Evolutionary conservation across 1,139 yeast genomes (phyloP).

Genomic region (Kluyveromyces sp.): DNA sequence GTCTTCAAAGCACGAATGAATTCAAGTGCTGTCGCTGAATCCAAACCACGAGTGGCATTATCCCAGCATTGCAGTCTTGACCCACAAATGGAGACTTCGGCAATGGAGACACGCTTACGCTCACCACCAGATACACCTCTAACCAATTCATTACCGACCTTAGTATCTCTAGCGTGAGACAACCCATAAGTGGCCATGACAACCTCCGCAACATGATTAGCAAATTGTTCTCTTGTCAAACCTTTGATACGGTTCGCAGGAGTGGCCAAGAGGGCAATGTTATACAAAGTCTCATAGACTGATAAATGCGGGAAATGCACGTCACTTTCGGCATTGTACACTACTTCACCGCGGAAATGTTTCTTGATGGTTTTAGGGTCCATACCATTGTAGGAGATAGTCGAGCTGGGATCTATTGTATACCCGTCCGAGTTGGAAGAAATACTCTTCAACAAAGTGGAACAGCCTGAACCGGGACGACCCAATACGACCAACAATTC

Average conservation of each 20-base stretch:
- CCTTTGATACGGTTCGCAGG: slow-evolving; percentile 61
- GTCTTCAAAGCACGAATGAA: slow-evolving; percentile 63
- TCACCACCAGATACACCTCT: slow-evolving; percentile 85
- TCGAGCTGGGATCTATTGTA: slow-evolving; percentile 45
- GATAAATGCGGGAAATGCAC: slow-evolving; percentile 66
- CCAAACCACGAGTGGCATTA: slow-evolving; percentile 70
- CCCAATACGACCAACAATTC: slow-evolving; percentile 72
- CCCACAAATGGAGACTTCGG: slow-evolving; percentile 57
- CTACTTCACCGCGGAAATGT: slow-evolving; percentile 52
- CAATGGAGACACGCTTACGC: slow-evolving; percentile 72
- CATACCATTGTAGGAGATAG: slow-evolving; percentile 45
- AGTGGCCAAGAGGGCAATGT: slow-evolving; percentile 58
- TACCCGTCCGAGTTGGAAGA: slow-evolving; percentile 71
- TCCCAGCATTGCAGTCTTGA: slow-evolving; percentile 67
- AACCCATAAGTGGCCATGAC: slow-evolving; percentile 70
- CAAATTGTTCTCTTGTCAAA: slow-evolving; percentile 49
- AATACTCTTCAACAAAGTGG: slow-evolving; percentile 66
- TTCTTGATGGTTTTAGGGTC: slow-evolving; percentile 42
- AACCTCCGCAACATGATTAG: slow-evolving; percentile 56
- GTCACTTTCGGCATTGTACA: slow-evolving; percentile 67
- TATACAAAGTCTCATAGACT: slow-evolving; percentile 61
- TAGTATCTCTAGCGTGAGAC: slow-evolving; percentile 58
- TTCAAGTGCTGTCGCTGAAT: slow-evolving; percentile 71
- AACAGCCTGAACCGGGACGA: slow-evolving; percentile 81
- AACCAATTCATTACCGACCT: slow-evolving; percentile 60